A percentile compares a stretch with the other conserved stretches of the same genome.
Evolutionary conservation across 192 early-diverging fungal genomes (phyloP).

Genomic region (Backusella westeae): DNA sequence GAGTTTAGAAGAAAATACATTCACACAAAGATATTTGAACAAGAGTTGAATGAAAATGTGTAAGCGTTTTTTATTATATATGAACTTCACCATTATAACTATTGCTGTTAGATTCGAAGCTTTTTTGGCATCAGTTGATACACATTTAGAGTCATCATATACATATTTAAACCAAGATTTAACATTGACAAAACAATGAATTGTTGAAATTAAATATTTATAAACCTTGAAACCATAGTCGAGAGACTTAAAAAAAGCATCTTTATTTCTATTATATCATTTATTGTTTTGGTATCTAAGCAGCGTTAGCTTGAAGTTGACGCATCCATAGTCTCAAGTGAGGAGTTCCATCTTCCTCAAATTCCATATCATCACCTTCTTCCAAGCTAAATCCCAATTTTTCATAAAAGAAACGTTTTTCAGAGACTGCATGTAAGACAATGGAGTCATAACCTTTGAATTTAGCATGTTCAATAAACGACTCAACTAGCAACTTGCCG

Average conservation of each 20-base stretch:
- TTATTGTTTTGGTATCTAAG: not conserved
- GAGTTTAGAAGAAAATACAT: constrained; percentile 89
- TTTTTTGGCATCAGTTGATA: constrained; percentile 18
- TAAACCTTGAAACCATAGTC: not conserved
- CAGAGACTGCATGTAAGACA: constrained; percentile 22
- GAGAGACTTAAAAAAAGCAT: not conserved
- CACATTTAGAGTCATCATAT: not conserved
- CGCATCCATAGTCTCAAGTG: constrained; percentile 25
- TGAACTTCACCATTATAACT: not conserved
- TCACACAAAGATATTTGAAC: constrained; percentile 74
- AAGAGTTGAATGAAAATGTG: constrained; percentile 63
- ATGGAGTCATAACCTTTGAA: not conserved
- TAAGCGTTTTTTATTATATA: constrained; percentile 36
- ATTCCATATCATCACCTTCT: constrained; percentile 28
- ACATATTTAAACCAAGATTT: not conserved
- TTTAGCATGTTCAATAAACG: constrained; percentile 10
- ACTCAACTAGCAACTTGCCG: constrained; percentile 16
- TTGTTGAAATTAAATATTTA: not conserved
- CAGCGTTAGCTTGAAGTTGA: not conserved
- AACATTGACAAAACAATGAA: not conserved
- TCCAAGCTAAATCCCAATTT: constrained; percentile 23
- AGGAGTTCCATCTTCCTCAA: constrained; percentile 30
- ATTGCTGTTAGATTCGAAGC: constrained; percentile 15
- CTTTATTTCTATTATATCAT: not conserved
- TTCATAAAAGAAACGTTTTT: constrained; percentile 29